phyloP scores from a whole-genome alignment of 352 stramenopile genomes.

The Albugo laibachii region DNA sequence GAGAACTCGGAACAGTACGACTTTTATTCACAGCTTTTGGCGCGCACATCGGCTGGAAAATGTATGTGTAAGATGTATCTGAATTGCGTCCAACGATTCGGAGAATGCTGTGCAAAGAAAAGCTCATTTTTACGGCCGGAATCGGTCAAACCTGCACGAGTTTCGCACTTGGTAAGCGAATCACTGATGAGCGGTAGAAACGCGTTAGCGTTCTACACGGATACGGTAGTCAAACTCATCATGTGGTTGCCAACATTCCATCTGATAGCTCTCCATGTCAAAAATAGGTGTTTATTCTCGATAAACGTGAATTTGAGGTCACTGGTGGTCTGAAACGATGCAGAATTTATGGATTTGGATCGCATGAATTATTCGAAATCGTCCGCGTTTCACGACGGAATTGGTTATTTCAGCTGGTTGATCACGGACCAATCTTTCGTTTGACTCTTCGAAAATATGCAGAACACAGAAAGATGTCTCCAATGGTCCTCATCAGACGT shows the following conservation, averaged over 20 bases:
- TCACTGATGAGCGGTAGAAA: conserved; percentile 47
- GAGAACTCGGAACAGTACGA: conserved; percentile 8
- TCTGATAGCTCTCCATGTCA: not conserved
- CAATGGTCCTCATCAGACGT: conserved; percentile 60
- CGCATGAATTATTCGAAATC: conserved; percentile 58
- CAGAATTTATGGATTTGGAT: conserved; percentile 53
- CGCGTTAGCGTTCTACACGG: conserved; percentile 62
- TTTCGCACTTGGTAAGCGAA: conserved; percentile 32
- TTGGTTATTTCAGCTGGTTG: conserved; percentile 39
- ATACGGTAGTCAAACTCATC: conserved; percentile 19
- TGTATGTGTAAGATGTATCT: conserved; percentile 60
- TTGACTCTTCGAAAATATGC: conserved; percentile 48
- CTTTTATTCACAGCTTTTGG: not conserved
- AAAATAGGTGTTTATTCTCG: conserved; percentile 36
- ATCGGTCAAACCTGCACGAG: not conserved
- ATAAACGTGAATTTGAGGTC: conserved; percentile 59
- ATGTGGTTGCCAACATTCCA: not conserved
- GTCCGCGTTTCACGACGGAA: conserved; percentile 45
- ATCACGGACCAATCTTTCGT: conserved; percentile 38
- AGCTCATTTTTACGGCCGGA: not conserved
- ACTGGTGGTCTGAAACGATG: conserved; percentile 44
- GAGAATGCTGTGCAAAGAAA: conserved; percentile 33
- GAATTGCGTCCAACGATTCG: conserved; percentile 44
- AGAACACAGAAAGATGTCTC: conserved; percentile 24
- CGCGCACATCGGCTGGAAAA: not conserved